A percentile compares a stretch with the other conserved stretches of the same genome.
These are phyloP conservation scores for Capsicum rhomboideum DNA, from an alignment of 257 asterid genomes.

Conservation along the genomic window DNA sequence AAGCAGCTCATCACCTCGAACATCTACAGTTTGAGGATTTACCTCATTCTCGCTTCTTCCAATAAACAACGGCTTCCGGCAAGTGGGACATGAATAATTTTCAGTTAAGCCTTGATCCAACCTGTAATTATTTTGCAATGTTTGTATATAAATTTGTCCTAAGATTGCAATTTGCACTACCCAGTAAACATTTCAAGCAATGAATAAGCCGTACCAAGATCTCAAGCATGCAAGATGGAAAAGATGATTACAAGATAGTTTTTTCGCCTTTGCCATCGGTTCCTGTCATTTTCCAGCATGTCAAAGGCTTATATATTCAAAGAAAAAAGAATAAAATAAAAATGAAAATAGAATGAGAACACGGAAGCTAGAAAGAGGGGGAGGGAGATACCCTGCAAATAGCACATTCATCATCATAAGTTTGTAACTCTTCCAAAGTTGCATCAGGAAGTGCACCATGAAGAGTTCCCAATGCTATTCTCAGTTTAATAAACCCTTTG, in stretches of 20 bases:
- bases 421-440: slow-evolving; percentile 66
- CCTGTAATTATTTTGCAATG: slow-evolving; percentile 35
- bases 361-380: background rate
- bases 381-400: slow-evolving; percentile 71
- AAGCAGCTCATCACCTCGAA: slow-evolving; percentile 81
- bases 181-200: slow-evolving; percentile 3
- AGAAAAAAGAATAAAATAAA: background rate
- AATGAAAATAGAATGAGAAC: background rate
- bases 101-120: slow-evolving; percentile 83
- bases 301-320: slow-evolving; percentile 12
- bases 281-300: slow-evolving; percentile 44
- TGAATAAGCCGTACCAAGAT: slow-evolving; percentile 55
- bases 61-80: slow-evolving; percentile 82
- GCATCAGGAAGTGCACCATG: slow-evolving; percentile 96
- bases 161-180: background rate
- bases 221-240: slow-evolving; percentile 94
- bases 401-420: slow-evolving; percentile 92
- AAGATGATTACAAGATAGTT: slow-evolving; percentile 81
- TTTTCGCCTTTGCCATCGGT: slow-evolving; percentile 97
- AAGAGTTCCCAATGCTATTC: slow-evolving; percentile 77
- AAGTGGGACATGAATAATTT: slow-evolving; percentile 92
- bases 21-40: slow-evolving; percentile 37
- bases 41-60: slow-evolving; percentile 44
- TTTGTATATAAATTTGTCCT: slow-evolving; percentile 6
- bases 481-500: slow-evolving; percentile 71